phyloP scores from a whole-genome alignment of 352 stramenopile genomes.

The Phytopythium cucurbitacearum region DNA sequence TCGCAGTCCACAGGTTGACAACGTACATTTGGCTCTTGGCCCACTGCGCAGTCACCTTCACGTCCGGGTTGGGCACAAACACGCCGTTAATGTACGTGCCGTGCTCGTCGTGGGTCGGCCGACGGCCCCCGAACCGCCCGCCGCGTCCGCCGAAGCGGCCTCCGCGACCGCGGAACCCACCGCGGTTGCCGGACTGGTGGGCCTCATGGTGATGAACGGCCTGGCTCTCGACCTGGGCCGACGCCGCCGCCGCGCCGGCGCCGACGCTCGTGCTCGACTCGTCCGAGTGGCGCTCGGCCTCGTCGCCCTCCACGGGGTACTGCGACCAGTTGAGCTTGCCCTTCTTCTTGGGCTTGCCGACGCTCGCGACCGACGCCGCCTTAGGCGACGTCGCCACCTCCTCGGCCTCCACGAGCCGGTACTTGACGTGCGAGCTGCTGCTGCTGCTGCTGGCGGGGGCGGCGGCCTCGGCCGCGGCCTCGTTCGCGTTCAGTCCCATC shows the following conservation, averaged over 20 bases:
- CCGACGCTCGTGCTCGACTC: constrained; percentile 15
- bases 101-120: constrained; percentile 43
- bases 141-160: constrained; percentile 19
- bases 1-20: background rate
- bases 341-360: constrained; percentile 42
- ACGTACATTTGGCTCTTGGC: constrained; percentile 84
- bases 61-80: constrained; percentile 71
- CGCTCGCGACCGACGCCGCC: constrained; percentile 1
- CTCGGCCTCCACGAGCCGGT: constrained; percentile 78
- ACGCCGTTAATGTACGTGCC: constrained; percentile 74
- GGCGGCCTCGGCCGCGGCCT: background rate
- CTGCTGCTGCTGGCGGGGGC: constrained; percentile 18
- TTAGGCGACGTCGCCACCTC: constrained; percentile 52
- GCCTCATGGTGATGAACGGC: constrained; percentile 2
- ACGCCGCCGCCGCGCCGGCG: constrained; percentile 7
- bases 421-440: constrained; percentile 47
- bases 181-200: constrained; percentile 11
- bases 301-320: constrained; percentile 46
- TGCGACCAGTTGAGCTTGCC: constrained; percentile 77
- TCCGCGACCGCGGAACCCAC: constrained; percentile 19
- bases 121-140: constrained; percentile 34
- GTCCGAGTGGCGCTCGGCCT: constrained; percentile 11
- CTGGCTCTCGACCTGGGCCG: background rate
- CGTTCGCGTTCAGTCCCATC: constrained; percentile 4
- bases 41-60: constrained; percentile 69